Percentiles rank a stretch among this genome's conserved stretches.
phyloP scores from a whole-genome alignment of 257 asterid species.

The Rauvolfia tetraphylla region DNA sequence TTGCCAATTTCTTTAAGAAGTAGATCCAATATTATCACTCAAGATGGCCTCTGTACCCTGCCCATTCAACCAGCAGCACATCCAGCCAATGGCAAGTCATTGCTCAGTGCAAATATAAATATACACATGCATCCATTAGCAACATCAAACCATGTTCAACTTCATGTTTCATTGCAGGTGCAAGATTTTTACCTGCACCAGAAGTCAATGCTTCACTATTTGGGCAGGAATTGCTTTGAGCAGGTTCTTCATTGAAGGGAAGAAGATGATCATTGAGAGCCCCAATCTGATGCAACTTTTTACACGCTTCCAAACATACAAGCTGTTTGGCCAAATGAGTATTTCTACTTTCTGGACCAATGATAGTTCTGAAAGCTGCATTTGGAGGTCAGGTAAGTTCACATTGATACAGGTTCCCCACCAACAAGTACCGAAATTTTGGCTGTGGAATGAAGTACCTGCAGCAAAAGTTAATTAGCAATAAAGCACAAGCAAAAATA shows the following conservation, averaged over 20 bases:
- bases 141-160: no score
- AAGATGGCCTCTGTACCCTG: no score
- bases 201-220: constrained; percentile 34
- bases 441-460: constrained; percentile 56
- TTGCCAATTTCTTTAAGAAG: no score
- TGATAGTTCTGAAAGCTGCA: constrained; percentile 60
- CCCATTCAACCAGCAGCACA: no score
- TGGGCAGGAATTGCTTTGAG: constrained; percentile 30
- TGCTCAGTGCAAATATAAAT: no score
- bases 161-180: not conserved
- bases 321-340: constrained; percentile 55
- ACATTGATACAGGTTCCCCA: constrained; percentile 51
- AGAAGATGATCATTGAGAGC: constrained; percentile 60
- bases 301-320: constrained; percentile 87
- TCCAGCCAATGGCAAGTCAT: no score
- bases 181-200: constrained; percentile 45
- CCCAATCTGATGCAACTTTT: constrained; percentile 66
- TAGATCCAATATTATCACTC: no score
- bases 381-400: constrained; percentile 64
- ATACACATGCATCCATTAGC: no score
- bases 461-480: constrained; percentile 17
- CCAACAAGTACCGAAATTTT: constrained; percentile 41
- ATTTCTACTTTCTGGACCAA: constrained; percentile 55
- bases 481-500: not conserved
- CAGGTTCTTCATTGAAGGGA: constrained; percentile 39